A percentile compares a stretch with the other conserved stretches of the same genome.
These are phyloP conservation scores for Colletotrichum sp. DNA, from an alignment of 2,329 filamentous ascomycete genomes.

Conservation along the genomic window DNA sequence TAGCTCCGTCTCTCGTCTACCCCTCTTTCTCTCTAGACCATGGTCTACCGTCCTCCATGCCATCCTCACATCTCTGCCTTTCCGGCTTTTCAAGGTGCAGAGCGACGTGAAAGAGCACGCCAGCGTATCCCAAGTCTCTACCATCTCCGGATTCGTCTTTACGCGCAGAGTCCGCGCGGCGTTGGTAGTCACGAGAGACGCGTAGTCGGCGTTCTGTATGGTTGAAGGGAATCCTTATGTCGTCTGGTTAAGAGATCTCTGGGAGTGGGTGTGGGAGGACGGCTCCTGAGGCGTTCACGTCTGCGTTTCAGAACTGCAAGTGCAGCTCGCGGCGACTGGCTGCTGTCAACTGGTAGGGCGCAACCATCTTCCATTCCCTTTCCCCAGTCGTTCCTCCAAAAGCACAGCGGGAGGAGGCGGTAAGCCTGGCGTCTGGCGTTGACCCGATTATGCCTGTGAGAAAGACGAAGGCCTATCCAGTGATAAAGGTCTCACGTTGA, in stretches of 20 bases:
- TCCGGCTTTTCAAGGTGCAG: not conserved
- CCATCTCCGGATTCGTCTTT: not conserved
- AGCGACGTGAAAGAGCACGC: not conserved
- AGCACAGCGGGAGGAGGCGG: not conserved
- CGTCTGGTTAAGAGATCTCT: not conserved
- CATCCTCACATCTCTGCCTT: not conserved
- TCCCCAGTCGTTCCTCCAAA: not conserved
- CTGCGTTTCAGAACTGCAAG: constrained; percentile 18
- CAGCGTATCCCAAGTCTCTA: not conserved
- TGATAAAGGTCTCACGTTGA: not conserved
- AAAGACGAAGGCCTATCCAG: not conserved
- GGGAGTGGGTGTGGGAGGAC: constrained; percentile 5
- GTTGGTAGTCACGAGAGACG: not conserved
- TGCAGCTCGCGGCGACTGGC: constrained; percentile 2
- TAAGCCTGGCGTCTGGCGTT: not conserved
- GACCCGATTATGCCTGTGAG: not conserved
- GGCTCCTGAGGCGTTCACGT: constrained; percentile 12
- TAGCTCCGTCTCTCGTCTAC: not conserved
- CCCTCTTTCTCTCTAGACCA: not conserved
- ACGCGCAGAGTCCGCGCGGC: not conserved
- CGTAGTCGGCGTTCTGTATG: not conserved
- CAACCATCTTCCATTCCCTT: not conserved
- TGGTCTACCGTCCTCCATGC: not conserved
- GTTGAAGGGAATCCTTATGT: not conserved
- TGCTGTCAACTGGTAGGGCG: not conserved